Evolutionary conservation across 768 basidiomycete genomes (phyloP).

Genomic region (Suillus alpinus): DNA sequence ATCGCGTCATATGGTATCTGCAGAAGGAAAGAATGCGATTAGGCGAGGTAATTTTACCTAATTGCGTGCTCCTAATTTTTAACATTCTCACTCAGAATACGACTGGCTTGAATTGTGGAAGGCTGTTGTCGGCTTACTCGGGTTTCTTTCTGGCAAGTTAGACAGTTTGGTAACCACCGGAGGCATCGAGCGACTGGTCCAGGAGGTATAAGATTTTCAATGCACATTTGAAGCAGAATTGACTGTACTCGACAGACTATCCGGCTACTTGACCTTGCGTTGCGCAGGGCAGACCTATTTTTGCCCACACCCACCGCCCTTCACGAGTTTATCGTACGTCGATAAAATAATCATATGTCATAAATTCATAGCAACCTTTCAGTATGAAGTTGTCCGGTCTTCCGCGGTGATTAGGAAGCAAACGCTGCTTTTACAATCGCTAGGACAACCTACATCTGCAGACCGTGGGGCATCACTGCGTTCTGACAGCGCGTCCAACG

Average conservation of each 20-base stretch:
- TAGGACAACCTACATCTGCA: slow-evolving; percentile 30
- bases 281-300: slow-evolving; percentile 52
- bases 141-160: slow-evolving; percentile 53
- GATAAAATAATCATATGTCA: neutral
- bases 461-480: slow-evolving; percentile 24
- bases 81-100: slow-evolving; percentile 43
- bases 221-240: neutral
- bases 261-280: slow-evolving; percentile 47
- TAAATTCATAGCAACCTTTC: neutral
- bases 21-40: slow-evolving; percentile 51
- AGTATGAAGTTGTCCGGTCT: slow-evolving; percentile 70
- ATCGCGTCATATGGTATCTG: slow-evolving; percentile 56
- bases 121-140: slow-evolving; percentile 51
- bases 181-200: slow-evolving; percentile 49
- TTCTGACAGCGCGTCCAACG: slow-evolving; percentile 35
- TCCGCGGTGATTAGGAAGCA: slow-evolving; percentile 49
- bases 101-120: slow-evolving; percentile 67
- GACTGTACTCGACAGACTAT: slow-evolving; percentile 38
- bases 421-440: slow-evolving; percentile 37
- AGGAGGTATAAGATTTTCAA: slow-evolving; percentile 43
- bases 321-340: slow-evolving; percentile 62
- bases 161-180: slow-evolving; percentile 51
- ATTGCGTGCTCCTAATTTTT: neutral
- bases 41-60: slow-evolving; percentile 36
- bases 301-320: slow-evolving; percentile 52